Evolutionary conservation across 139 green algal species (phyloP).

Genomic region (Coelastrella sp.): DNA sequence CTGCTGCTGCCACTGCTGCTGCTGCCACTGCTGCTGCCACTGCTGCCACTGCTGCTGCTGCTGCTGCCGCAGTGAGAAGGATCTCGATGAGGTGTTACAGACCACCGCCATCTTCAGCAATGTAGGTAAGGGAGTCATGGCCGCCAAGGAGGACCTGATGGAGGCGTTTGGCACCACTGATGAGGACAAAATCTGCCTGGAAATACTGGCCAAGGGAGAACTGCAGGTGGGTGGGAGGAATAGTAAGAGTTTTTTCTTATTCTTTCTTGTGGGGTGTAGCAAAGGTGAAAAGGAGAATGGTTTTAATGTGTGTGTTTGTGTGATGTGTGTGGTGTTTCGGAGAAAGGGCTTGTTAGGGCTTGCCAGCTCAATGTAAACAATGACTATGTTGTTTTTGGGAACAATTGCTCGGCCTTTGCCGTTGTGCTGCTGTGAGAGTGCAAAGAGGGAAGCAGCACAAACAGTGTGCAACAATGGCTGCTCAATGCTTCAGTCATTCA

Average conservation of each 20-base stretch:
- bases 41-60: background rate
- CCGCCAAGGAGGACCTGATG: slow-evolving; percentile 90
- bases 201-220: slow-evolving; percentile 82
- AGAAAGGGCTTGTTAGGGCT: no score
- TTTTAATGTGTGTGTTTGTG: slow-evolving; percentile 14
- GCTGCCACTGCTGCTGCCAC: background rate
- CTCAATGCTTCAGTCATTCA: no score
- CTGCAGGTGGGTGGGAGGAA: no score
- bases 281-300: background rate
- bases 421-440: no score
- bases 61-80: slow-evolving; percentile 87
- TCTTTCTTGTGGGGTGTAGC: background rate
- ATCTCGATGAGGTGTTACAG: slow-evolving; percentile 98
- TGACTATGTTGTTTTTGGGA: no score
- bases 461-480: no score
- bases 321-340: slow-evolving; percentile 55
- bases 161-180: slow-evolving; percentile 94
- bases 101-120: slow-evolving; percentile 94
- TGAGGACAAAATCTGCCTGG: slow-evolving; percentile 82
- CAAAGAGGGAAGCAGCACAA: no score
- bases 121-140: slow-evolving; percentile 95
- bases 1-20: background rate
- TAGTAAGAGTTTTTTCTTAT: no score
- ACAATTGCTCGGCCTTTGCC: no score
- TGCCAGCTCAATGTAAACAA: no score